These are phyloP conservation scores for Candida patagonica DNA, from an alignment of 805 yeast genomes.

Conservation along the genomic window DNA sequence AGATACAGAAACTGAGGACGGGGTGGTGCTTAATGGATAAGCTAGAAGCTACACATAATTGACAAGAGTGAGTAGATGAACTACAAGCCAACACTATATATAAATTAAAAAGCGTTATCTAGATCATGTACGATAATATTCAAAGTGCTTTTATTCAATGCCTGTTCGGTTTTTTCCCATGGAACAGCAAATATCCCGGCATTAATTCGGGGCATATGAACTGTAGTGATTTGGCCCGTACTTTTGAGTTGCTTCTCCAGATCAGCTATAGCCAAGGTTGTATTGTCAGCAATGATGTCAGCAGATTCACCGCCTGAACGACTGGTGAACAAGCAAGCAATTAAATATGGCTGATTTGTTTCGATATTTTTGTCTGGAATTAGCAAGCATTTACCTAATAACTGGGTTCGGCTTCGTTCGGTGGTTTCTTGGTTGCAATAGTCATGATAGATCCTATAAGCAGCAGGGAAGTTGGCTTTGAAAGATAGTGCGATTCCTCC, in stretches of 20 bases:
- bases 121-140: slow-evolving; percentile 2
- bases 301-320: slow-evolving; percentile 41
- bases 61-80: background rate
- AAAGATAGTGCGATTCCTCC: slow-evolving; percentile 70
- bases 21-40: too few species aligned
- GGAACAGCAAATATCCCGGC: slow-evolving; percentile 76
- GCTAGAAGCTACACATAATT: background rate
- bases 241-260: slow-evolving; percentile 32
- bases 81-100: background rate
- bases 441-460: slow-evolving; percentile 41
- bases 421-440: slow-evolving; percentile 31
- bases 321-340: slow-evolving; percentile 73
- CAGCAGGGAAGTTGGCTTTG: slow-evolving; percentile 43
- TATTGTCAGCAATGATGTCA: slow-evolving; percentile 40
- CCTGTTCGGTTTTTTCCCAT: slow-evolving; percentile 58
- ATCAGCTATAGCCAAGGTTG: slow-evolving; percentile 41
- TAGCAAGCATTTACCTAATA: slow-evolving; percentile 49
- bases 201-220: slow-evolving; percentile 70
- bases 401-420: slow-evolving; percentile 15
- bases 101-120: background rate
- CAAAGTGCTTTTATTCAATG: slow-evolving; percentile 27
- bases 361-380: slow-evolving; percentile 32
- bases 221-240: slow-evolving; percentile 17
- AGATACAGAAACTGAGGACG: background rate
- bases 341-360: slow-evolving; percentile 21